Conservation (phyloP, 140 eudicot genomes). For the Bidens hawaiensis region DNA sequence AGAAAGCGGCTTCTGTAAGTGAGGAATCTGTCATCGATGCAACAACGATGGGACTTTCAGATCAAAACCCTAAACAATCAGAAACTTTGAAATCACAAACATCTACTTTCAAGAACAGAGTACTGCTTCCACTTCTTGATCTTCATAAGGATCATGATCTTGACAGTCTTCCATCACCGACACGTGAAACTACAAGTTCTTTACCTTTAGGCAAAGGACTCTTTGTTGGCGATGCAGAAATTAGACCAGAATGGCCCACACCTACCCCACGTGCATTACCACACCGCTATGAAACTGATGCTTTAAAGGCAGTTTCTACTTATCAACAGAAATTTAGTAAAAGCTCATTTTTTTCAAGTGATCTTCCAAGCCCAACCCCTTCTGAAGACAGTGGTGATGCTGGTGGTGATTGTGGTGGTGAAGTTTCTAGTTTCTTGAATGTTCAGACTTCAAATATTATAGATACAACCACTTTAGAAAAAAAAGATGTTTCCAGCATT, state of each 20-base stretch:
- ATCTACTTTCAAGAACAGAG: conserved; percentile 42
- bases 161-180: conserved; percentile 97
- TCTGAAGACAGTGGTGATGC: conserved; percentile 74
- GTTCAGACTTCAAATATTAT: conserved; percentile 13
- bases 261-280: conserved; percentile 43
- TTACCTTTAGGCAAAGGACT: conserved; percentile 47
- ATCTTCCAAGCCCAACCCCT: conserved; percentile 99
- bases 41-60: conserved; percentile 20
- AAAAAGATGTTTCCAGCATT: conserved; percentile 23
- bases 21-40: conserved; percentile 31
- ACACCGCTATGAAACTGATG: conserved; percentile 88
- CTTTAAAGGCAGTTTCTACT: conserved; percentile 74
- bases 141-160: conserved; percentile 91
- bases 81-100: conserved; percentile 35
- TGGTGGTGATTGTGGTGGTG: conserved; percentile 64
- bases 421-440: conserved; percentile 61
- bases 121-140: conserved; percentile 72
- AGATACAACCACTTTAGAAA: conserved; percentile 21
- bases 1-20: conserved; percentile 20
- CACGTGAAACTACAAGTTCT: conserved; percentile 48
- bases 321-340: conserved; percentile 89
- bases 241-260: conserved; percentile 64
- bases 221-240: conserved; percentile 30
- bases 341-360: conserved; percentile 40
- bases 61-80: conserved; percentile 17